Percentiles rank a stretch among this genome's conserved stretches.
Evolutionary conservation across 768 basidiomycete genomes (phyloP).

Genomic region (Tulasnella sp.): DNA sequence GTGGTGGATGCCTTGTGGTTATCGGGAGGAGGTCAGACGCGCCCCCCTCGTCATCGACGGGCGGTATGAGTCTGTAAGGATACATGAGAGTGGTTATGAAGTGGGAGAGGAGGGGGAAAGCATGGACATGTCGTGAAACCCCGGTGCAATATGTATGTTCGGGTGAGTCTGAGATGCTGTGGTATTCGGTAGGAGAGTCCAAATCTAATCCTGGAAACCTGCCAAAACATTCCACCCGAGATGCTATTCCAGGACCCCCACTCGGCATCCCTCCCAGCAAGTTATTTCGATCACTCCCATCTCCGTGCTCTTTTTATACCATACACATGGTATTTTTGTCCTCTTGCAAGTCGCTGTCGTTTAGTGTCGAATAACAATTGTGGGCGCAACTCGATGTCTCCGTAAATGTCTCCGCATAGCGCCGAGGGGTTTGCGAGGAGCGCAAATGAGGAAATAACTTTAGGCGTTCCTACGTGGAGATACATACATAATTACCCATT

Average conservation of each 20-base stretch:
- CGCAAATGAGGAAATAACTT: not conserved
- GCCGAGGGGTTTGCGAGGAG: not conserved
- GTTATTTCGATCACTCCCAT: no score
- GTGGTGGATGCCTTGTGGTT: not conserved
- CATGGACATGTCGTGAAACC: not conserved
- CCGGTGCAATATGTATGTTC: not conserved
- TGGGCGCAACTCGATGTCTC: not conserved
- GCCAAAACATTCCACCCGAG: not conserved
- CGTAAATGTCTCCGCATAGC: not conserved
- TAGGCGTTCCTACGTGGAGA: not conserved
- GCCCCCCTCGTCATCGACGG: not conserved
- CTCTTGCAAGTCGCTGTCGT: not conserved
- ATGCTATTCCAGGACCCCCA: not conserved
- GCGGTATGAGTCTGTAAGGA: not conserved
- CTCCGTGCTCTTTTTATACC: no score
- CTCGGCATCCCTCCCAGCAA: not conserved
- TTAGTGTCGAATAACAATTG: not conserved
- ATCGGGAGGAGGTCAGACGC: not conserved
- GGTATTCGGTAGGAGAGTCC: not conserved
- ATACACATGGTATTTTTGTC: no score
- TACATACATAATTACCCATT: no score
- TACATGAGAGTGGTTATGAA: not conserved
- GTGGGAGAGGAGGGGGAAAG: not conserved
- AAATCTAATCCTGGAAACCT: not conserved
- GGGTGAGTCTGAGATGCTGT: not conserved